Evolutionary conservation across 805 yeast species (phyloP).

Genomic region (Ogataea wickerhamii): DNA sequence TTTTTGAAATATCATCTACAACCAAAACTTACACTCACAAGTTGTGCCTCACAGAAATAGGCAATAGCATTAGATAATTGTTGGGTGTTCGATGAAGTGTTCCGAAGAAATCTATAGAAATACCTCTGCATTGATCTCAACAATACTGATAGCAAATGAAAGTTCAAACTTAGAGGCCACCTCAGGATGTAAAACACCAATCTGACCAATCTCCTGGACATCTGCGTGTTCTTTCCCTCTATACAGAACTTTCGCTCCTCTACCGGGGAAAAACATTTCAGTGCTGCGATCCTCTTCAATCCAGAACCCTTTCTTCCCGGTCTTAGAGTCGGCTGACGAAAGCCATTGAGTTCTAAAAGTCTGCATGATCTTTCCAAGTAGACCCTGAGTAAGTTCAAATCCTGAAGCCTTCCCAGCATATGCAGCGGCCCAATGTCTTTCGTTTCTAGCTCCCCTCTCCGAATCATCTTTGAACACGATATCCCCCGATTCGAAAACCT

Average conservation of each 20-base stretch:
- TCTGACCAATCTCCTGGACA: constrained; percentile 63
- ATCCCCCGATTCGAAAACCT: constrained; percentile 94
- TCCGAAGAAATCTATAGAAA: constrained; percentile 50
- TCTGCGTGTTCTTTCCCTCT: constrained; percentile 59
- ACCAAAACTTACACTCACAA: no score
- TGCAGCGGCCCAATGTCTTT: constrained; percentile 92
- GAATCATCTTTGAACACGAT: constrained; percentile 78
- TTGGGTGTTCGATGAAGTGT: background rate
- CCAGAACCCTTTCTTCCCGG: constrained; percentile 77
- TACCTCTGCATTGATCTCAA: constrained; percentile 85
- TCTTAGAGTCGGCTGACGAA: constrained; percentile 41
- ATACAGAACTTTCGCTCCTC: constrained; percentile 87
- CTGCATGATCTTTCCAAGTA: constrained; percentile 92
- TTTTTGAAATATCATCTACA: background rate
- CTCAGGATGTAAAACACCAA: constrained; percentile 96
- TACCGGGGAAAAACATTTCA: constrained; percentile 89
- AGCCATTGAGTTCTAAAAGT: constrained; percentile 89
- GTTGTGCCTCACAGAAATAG: background rate
- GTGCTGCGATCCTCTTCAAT: constrained; percentile 65
- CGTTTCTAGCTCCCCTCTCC: constrained; percentile 89
- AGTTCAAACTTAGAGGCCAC: constrained; percentile 83
- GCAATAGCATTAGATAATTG: background rate
- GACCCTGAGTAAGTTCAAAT: constrained; percentile 91
- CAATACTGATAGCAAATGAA: constrained; percentile 88
- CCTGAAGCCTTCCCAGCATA: constrained; percentile 95